Percentiles rank a stretch among this genome's conserved stretches.
These are phyloP conservation scores for Symbiodinium pilosum DNA, from an alignment of 73 alveolate genomes.

Conservation along the genomic window DNA sequence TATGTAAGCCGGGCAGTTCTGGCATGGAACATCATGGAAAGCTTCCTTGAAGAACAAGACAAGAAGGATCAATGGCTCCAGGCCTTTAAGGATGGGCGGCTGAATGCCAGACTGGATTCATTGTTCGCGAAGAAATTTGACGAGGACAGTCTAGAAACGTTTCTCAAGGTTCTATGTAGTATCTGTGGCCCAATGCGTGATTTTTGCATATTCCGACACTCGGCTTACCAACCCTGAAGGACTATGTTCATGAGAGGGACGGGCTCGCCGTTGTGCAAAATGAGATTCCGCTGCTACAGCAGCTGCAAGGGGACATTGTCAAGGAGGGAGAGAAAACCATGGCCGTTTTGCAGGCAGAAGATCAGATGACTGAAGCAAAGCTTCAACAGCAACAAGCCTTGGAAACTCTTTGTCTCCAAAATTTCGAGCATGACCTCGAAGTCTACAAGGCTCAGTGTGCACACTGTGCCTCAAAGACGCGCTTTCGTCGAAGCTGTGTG, in stretches of 20 bases:
- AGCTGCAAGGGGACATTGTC: not conserved
- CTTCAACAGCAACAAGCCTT: not conserved
- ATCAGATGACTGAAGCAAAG: not conserved
- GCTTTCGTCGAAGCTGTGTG: not conserved
- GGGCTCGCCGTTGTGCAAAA: not conserved
- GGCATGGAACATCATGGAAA: not conserved
- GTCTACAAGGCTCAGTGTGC: not conserved
- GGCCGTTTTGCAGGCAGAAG: not conserved
- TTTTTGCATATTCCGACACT: not conserved
- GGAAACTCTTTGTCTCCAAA: not conserved
- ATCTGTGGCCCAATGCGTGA: not conserved
- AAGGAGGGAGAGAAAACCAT: not conserved
- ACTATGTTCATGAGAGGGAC: not conserved
- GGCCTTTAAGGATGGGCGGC: not conserved
- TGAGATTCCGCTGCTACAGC: not conserved
- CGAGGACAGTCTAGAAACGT: not conserved
- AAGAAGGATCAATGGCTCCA: not conserved
- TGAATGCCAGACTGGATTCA: not conserved
- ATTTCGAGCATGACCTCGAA: not conserved
- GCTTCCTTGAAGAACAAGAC: not conserved
- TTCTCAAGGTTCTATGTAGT: not conserved
- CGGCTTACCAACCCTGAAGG: not conserved
- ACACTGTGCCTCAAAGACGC: not conserved
- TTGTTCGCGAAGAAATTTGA: not conserved
- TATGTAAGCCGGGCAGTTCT: not conserved